These are phyloP conservation scores for Candida nanaspora DNA, from an alignment of 805 yeast species.

Conservation along the genomic window DNA sequence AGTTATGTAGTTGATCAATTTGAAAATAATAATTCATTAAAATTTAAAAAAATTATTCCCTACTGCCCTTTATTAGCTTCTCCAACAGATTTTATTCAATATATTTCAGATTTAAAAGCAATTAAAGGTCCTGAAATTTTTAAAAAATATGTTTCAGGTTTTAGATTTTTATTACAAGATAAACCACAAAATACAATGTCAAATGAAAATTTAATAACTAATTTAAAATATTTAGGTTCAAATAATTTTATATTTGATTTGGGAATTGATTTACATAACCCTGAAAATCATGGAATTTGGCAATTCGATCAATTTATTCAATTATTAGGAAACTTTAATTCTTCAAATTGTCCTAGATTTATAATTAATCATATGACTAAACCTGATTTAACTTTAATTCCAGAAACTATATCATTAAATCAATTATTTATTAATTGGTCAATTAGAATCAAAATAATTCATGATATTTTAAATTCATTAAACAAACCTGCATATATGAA, in stretches of 20 bases:
- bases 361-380: conserved; percentile 37
- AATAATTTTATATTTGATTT: conserved; percentile 30
- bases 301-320: conserved; percentile 31
- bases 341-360: conserved; percentile 12
- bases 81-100: conserved; percentile 10
- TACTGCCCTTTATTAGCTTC: conserved; percentile 39
- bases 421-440: conserved; percentile 16
- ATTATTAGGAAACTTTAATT: conserved; percentile 21
- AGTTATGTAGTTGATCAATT: conserved; percentile 16
- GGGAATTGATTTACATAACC: conserved; percentile 31
- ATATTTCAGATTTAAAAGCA: conserved; percentile 10
- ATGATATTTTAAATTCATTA: conserved; percentile 3
- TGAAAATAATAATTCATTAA: conserved; percentile 8
- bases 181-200: conserved; percentile 30
- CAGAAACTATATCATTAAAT: conserved; percentile 3
- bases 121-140: conserved; percentile 6
- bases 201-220: conserved; percentile 19
- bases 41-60: conserved; percentile 26
- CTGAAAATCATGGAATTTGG: conserved; percentile 27
- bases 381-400: conserved; percentile 24
- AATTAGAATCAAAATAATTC: conserved; percentile 14
- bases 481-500: conserved; percentile 26
- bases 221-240: conserved; percentile 26
- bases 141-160: conserved; percentile 26
- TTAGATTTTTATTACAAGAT: conserved; percentile 36